phyloP scores from a whole-genome alignment of 495 filamentous ascomycete genomes.

The Trichoderma erinaceum region DNA sequence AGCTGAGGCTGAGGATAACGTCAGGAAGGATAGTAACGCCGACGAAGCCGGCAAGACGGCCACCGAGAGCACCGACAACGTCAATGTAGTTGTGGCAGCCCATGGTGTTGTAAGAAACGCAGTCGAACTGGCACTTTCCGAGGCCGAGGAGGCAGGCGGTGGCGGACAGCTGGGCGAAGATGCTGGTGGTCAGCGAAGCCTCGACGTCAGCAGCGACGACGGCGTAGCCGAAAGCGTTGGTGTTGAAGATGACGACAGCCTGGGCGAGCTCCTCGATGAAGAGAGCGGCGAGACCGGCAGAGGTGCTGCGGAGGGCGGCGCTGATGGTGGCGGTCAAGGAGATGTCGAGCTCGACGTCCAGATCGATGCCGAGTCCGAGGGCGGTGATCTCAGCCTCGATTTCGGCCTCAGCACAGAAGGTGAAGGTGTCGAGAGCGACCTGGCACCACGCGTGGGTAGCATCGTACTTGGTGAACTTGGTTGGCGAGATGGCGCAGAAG shows the following conservation, averaged over 20 bases:
- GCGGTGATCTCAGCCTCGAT: neutral
- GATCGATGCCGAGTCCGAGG: neutral
- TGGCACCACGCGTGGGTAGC: conserved; percentile 7
- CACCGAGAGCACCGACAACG: conserved; percentile 3
- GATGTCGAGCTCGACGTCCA: neutral
- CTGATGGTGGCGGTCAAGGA: neutral
- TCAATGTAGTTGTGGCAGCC: conserved; percentile 12
- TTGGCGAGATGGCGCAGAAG: conserved; percentile 6
- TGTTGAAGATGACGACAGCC: conserved; percentile 9
- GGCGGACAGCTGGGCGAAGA: neutral
- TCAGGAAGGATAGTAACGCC: conserved; percentile 5
- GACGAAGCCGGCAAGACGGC: neutral
- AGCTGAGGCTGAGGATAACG: neutral
- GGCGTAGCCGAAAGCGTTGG: neutral
- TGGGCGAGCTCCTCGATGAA: neutral
- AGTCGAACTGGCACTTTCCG: conserved; percentile 9
- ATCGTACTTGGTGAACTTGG: conserved; percentile 8
- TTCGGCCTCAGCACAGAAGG: conserved; percentile 3
- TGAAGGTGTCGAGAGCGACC: neutral
- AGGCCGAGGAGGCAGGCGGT: conserved; percentile 6
- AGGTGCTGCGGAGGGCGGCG: neutral
- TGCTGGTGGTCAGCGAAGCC: neutral
- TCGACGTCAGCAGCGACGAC: conserved; percentile 3
- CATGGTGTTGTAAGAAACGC: conserved; percentile 9
- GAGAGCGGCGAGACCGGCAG: neutral